Percentiles rank a stretch among this genome's conserved stretches.
Evolutionary conservation across 345 rosid species (phyloP).

Genomic region (Aquilaria sinensis): DNA sequence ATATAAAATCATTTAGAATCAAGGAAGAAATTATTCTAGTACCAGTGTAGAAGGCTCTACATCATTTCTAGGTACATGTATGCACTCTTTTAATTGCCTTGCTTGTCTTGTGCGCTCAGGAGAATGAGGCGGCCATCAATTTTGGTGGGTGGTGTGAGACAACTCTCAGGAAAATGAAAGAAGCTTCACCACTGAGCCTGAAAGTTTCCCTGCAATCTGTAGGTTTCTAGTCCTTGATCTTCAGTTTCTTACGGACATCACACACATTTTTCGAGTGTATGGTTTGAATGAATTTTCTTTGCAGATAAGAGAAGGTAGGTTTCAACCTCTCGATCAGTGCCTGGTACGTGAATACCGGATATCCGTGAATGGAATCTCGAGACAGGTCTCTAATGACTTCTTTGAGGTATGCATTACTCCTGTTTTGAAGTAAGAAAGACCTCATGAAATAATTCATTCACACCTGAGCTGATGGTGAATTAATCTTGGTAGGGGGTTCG

Average conservation of each 20-base stretch:
- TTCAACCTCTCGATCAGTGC: slow-evolving; percentile 79
- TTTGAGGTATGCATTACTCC: slow-evolving; percentile 45
- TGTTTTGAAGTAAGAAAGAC: too few relatives aligned
- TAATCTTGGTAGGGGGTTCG: slow-evolving; percentile 55
- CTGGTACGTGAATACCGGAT: slow-evolving; percentile 73
- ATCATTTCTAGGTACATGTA: too few relatives aligned
- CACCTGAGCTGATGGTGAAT: not conserved
- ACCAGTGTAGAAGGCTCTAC: too few relatives aligned
- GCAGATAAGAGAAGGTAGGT: slow-evolving; percentile 88
- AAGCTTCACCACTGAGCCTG: slow-evolving; percentile 90
- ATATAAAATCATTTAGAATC: not conserved
- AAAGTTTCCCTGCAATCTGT: slow-evolving; percentile 78
- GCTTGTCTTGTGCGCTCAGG: slow-evolving; percentile 25
- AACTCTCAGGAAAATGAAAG: slow-evolving; percentile 56
- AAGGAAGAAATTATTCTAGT: too few relatives aligned
- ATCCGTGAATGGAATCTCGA: slow-evolving; percentile 53
- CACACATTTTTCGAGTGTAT: not conserved
- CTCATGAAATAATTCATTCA: too few relatives aligned
- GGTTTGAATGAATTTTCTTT: slow-evolving; percentile 13
- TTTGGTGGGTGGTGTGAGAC: slow-evolving; percentile 55
- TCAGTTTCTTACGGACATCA: not conserved
- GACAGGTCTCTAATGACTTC: slow-evolving; percentile 61
- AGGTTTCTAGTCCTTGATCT: slow-evolving; percentile 21
- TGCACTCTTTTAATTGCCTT: too few relatives aligned
- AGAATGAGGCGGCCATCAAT: slow-evolving; percentile 47